phyloP scores from a whole-genome alignment of 2,329 filamentous ascomycete species.

The Aureobasidium leucospermi region DNA sequence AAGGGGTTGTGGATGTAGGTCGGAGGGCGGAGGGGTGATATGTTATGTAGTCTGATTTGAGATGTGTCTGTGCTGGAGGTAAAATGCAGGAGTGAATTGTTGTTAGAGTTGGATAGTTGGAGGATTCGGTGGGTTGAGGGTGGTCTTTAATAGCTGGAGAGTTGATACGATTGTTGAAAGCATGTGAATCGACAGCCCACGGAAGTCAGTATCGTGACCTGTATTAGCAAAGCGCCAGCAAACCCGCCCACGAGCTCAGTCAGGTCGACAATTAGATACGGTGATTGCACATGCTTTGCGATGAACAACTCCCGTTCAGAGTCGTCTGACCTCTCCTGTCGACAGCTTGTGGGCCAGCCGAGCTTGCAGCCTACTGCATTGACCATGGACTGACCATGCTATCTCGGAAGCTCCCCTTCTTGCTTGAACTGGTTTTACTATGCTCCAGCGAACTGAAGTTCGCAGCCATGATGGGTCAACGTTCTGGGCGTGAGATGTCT shows the following conservation, averaged over 20 bases:
- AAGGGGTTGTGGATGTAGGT: background rate
- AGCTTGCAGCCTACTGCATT: no score
- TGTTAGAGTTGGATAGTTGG: no score
- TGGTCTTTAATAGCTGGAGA: background rate
- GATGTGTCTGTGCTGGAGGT: no score
- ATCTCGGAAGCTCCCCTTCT: no score
- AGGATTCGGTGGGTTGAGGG: background rate
- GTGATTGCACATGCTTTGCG: background rate
- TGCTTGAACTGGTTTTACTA: no score
- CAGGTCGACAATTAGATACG: background rate
- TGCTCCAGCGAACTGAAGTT: no score
- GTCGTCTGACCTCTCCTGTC: background rate
- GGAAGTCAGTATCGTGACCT: background rate
- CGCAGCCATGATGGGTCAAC: no score
- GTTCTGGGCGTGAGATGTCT: no score
- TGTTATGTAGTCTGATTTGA: background rate
- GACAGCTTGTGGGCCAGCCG: no score
- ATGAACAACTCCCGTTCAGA: background rate
- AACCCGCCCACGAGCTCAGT: background rate
- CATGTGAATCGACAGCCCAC: background rate
- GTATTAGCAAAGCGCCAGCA: background rate
- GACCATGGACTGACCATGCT: no score
- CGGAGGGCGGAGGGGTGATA: background rate
- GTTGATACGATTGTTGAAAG: background rate
- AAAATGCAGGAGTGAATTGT: background rate